These are phyloP conservation scores for Lipomyces yamanashiensis DNA, from an alignment of 805 yeast genomes.

Conservation along the genomic window DNA sequence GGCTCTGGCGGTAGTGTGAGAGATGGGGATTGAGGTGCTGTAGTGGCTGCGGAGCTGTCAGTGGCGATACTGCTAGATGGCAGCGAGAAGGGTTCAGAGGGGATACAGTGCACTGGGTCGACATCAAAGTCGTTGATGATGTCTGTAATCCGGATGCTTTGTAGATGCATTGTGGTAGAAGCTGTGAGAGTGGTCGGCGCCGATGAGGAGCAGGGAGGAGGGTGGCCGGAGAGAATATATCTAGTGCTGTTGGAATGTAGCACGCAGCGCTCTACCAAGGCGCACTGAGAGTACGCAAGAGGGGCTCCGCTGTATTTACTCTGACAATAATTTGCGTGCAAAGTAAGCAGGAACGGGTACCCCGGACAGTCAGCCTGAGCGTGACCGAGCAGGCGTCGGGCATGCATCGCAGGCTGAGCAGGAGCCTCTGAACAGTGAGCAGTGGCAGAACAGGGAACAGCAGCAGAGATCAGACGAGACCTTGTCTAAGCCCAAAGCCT, in stretches of 20 bases:
- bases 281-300: no score
- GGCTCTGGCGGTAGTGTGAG: not conserved
- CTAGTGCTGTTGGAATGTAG: not conserved
- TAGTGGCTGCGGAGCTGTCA: constrained; percentile 1
- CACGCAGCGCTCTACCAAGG: not conserved
- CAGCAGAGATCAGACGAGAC: no score
- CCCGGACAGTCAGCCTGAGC: no score
- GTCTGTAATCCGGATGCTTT: not conserved
- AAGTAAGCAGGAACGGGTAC: no score
- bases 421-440: no score
- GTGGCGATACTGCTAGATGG: not conserved
- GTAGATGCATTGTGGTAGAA: not conserved
- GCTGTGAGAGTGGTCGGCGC: not conserved
- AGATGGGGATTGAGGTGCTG: not conserved
- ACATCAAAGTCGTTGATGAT: constrained; percentile 1
- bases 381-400: no score
- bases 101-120: not conserved
- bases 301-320: no score
- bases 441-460: no score
- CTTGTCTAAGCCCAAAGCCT: no score
- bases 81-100: not conserved
- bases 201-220: not conserved
- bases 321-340: no score
- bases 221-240: not conserved
- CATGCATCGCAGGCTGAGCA: no score